These are phyloP conservation scores for Trichoderma cornu-damae DNA, from an alignment of 2,329 filamentous ascomycete species.

Conservation along the genomic window DNA sequence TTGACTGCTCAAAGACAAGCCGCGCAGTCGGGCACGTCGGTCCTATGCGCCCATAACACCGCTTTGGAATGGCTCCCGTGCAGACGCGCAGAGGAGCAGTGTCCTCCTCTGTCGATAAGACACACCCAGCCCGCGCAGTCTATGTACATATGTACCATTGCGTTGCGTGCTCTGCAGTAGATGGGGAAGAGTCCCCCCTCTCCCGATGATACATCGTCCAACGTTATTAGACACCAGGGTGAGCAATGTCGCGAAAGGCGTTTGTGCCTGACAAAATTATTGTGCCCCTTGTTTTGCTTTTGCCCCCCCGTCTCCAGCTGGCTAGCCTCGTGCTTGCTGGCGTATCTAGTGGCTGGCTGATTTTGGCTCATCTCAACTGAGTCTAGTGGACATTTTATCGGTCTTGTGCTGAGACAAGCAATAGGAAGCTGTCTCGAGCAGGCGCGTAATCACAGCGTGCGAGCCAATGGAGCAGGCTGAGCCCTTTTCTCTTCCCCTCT, in stretches of 20 bases:
- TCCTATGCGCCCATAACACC: background rate
- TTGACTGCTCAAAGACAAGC: background rate
- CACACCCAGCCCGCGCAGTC: too few relatives aligned
- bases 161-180: background rate
- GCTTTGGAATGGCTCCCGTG: too few relatives aligned
- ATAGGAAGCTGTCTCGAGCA: background rate
- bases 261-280: background rate
- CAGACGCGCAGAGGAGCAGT: too few relatives aligned
- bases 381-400: background rate
- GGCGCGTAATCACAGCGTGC: background rate
- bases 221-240: background rate
- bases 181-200: background rate
- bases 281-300: background rate
- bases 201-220: too few relatives aligned
- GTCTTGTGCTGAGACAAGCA: background rate
- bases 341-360: background rate
- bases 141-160: too few relatives aligned
- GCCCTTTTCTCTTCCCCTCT: background rate
- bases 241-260: background rate
- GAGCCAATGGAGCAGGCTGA: background rate
- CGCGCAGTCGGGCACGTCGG: background rate
- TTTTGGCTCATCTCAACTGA: background rate
- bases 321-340: background rate
- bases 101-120: too few relatives aligned
- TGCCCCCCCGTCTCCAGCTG: background rate